These are phyloP conservation scores for Penicillium sp. DNA, from an alignment of 2,329 filamentous ascomycete species.

Conservation along the genomic window DNA sequence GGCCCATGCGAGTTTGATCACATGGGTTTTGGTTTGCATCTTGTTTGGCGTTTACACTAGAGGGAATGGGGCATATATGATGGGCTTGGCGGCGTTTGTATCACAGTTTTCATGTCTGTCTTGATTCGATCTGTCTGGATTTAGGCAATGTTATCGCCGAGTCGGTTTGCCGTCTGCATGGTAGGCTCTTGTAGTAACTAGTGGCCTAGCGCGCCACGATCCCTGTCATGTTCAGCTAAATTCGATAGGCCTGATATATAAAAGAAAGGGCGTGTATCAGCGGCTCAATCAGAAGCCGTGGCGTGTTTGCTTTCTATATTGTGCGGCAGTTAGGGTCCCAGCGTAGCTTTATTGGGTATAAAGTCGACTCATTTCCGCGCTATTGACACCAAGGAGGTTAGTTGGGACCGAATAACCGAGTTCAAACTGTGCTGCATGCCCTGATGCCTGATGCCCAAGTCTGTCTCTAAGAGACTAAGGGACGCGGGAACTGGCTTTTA, in stretches of 20 bases:
- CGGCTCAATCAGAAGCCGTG: not conserved
- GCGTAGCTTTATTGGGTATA: not conserved
- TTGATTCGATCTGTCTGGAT: not conserved
- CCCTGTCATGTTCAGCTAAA: not conserved
- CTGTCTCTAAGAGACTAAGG: not conserved
- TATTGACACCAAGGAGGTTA: conserved; percentile 1
- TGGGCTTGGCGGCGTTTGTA: not conserved
- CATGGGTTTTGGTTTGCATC: not conserved
- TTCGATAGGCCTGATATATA: not conserved
- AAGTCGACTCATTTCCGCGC: conserved; percentile 1
- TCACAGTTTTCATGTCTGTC: not conserved
- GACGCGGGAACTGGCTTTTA: not conserved
- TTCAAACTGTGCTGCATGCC: not conserved
- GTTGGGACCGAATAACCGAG: not conserved
- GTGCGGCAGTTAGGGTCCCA: not conserved
- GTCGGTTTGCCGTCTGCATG: not conserved
- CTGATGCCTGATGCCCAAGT: conserved; percentile 1
- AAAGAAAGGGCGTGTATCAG: not conserved
- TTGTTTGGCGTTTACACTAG: conserved; percentile 2
- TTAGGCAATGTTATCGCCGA: not conserved
- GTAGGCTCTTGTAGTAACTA: not conserved
- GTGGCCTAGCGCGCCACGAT: not conserved
- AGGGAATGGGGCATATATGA: not conserved
- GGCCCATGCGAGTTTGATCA: not conserved
- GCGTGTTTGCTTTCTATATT: not conserved